These are phyloP conservation scores for Tuctoria greenei DNA, from an alignment of 176 grass and related monocot genomes.

Conservation along the genomic window DNA sequence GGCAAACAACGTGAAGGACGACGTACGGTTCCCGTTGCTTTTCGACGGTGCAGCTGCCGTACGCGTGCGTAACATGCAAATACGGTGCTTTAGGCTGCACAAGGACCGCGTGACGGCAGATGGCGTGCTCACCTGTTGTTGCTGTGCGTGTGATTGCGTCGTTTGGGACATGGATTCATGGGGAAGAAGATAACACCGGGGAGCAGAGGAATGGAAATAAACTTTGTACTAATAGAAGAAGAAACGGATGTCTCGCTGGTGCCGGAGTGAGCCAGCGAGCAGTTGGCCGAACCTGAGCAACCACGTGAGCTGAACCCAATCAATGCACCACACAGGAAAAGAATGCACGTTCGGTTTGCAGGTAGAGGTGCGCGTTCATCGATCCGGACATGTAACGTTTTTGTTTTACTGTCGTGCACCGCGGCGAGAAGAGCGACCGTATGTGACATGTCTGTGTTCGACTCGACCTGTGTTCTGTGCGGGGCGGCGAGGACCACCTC, in stretches of 20 bases:
- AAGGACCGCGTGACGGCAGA: background rate
- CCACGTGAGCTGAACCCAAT: background rate
- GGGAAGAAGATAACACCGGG: background rate
- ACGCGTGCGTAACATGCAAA: background rate
- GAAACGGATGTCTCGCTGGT: background rate
- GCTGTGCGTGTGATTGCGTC: background rate
- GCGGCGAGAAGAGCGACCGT: too few species aligned
- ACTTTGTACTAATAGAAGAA: background rate
- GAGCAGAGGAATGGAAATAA: background rate
- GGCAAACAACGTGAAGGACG: background rate
- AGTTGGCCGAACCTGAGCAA: background rate
- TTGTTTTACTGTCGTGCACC: too few species aligned
- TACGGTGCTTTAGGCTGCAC: background rate
- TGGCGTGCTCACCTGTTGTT: background rate
- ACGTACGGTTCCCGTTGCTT: background rate
- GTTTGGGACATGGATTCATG: background rate
- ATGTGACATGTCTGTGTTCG: too few species aligned
- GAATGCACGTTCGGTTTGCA: too few species aligned
- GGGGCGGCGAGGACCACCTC: too few species aligned
- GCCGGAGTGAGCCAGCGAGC: background rate
- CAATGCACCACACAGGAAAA: too few species aligned
- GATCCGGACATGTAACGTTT: too few species aligned
- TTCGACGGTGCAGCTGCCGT: background rate
- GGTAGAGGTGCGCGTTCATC: too few species aligned
- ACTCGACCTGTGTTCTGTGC: too few species aligned